These are phyloP conservation scores for Lanmaoa pseudosensibilis DNA, from an alignment of 768 basidiomycete genomes.

Conservation along the genomic window DNA sequence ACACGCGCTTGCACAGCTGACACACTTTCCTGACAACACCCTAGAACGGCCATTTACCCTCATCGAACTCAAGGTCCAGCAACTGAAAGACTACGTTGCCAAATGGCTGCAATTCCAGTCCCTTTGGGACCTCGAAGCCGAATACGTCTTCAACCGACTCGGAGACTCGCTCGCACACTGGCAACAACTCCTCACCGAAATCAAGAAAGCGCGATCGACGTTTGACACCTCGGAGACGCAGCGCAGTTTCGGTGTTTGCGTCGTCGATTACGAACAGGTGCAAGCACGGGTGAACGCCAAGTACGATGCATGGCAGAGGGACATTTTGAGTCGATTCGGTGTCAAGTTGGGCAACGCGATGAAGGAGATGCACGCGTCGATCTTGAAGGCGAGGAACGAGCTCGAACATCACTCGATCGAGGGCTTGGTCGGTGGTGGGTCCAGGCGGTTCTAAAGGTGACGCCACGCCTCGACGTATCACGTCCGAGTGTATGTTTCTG, in stretches of 20 bases:
- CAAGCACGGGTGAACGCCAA: slow-evolving; percentile 97
- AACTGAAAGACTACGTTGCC: slow-evolving; percentile 86
- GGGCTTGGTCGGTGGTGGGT: slow-evolving; percentile 63
- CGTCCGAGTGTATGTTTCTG: background rate
- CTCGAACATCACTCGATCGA: slow-evolving; percentile 97
- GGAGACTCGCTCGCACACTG: slow-evolving; percentile 92
- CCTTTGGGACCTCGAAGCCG: slow-evolving; percentile 96
- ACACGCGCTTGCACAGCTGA: slow-evolving; percentile 50
- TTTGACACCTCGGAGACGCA: slow-evolving; percentile 97
- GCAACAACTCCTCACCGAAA: slow-evolving; percentile 95
- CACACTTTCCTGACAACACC: slow-evolving; percentile 67
- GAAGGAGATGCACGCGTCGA: slow-evolving; percentile 96
- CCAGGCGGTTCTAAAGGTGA: slow-evolving; percentile 49
- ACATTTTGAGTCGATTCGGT: slow-evolving; percentile 90
- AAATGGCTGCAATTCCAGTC: slow-evolving; percentile 99
- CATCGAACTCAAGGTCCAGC: slow-evolving; percentile 85
- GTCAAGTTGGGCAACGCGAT: slow-evolving; percentile 90
- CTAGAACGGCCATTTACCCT: slow-evolving; percentile 81
- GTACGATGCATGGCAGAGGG: slow-evolving; percentile 97
- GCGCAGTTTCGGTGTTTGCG: slow-evolving; percentile 87
- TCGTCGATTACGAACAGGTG: slow-evolving; percentile 97
- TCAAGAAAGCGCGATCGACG: slow-evolving; percentile 93
- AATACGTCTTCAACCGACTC: slow-evolving; percentile 93
- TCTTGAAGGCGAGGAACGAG: slow-evolving; percentile 91
- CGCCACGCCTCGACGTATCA: background rate